These are phyloP conservation scores for Gamsiella multidivaricata DNA, from an alignment of 192 early-diverging fungal genomes.

Conservation along the genomic window DNA sequence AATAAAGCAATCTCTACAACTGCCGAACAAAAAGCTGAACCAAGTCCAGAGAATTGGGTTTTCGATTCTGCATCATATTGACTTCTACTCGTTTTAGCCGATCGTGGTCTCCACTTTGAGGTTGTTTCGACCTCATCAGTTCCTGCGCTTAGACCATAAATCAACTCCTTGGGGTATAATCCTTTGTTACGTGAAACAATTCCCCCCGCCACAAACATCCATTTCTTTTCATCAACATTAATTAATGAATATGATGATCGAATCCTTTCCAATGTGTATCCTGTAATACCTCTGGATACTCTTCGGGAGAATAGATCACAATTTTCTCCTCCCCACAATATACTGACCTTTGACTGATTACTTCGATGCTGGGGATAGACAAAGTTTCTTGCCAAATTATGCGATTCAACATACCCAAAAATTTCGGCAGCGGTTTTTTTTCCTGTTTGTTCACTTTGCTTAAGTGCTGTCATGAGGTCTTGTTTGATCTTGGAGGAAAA, in stretches of 20 bases:
- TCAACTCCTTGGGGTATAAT: background rate
- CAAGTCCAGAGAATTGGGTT: background rate
- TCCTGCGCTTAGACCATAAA: background rate
- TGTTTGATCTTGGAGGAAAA: slow-evolving; percentile 6
- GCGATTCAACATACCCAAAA: background rate
- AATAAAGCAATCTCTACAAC: slow-evolving; percentile 6
- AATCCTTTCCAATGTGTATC: slow-evolving; percentile 11
- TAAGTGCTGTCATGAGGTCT: slow-evolving; percentile 2
- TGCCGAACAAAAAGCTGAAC: background rate
- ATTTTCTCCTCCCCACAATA: slow-evolving; percentile 6
- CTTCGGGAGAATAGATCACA: slow-evolving; percentile 10
- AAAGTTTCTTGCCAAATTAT: background rate
- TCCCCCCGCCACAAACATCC: slow-evolving; percentile 13
- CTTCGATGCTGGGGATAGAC: slow-evolving; percentile 4
- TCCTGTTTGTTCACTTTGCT: background rate
- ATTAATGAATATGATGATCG: slow-evolving; percentile 2
- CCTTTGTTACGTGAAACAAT: slow-evolving; percentile 6
- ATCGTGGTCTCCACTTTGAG: slow-evolving; percentile 13
- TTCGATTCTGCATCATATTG: background rate
- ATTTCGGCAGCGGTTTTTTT: background rate
- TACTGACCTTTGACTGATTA: slow-evolving; percentile 1
- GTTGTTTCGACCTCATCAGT: slow-evolving; percentile 11
- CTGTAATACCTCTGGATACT: slow-evolving; percentile 9
- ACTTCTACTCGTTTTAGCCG: background rate
- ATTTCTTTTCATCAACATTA: slow-evolving; percentile 7